Evolutionary conservation across 2,329 filamentous ascomycete species (phyloP).

Genomic region (Cercospora brassicicola): DNA sequence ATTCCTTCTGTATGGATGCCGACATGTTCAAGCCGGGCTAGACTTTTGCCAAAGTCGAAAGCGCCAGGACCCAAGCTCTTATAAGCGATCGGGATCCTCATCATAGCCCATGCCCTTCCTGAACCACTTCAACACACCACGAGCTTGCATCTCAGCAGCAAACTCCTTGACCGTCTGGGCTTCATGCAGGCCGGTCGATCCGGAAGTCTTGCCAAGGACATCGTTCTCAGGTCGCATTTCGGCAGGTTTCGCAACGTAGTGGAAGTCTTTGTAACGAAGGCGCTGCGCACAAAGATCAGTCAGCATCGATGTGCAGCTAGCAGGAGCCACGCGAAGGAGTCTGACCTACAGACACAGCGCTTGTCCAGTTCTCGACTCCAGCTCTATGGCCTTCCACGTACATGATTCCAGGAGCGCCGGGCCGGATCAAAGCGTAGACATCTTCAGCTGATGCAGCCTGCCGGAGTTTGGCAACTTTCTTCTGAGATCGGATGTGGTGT

Average conservation of each 20-base stretch:
- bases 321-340: not conserved
- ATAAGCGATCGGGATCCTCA: slow-evolving; percentile 27
- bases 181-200: slow-evolving; percentile 55
- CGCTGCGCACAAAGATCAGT: slow-evolving; percentile 34
- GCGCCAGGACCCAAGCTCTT: not conserved
- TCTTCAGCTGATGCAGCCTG: slow-evolving; percentile 63
- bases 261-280: slow-evolving; percentile 71
- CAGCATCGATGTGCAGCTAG: not conserved
- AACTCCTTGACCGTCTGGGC: slow-evolving; percentile 66
- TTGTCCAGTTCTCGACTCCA: slow-evolving; percentile 64
- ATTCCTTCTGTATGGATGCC: not conserved
- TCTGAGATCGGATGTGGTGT: slow-evolving; percentile 78
- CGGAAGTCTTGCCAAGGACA: not conserved
- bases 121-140: slow-evolving; percentile 66
- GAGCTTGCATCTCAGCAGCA: slow-evolving; percentile 59
- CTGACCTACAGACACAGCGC: slow-evolving; percentile 55
- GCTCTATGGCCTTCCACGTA: slow-evolving; percentile 66
- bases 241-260: slow-evolving; percentile 59
- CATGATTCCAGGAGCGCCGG: slow-evolving; percentile 74
- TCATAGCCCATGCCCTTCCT: slow-evolving; percentile 63
- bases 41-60: not conserved
- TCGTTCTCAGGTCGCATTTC: slow-evolving; percentile 33
- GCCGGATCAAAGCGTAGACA: slow-evolving; percentile 65
- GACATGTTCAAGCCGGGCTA: not conserved
- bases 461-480: slow-evolving; percentile 65